Base-by-base conservation (phyloP, 2,329 filamentous ascomycete genomes). In the Drechslerella dactyloides region DNA sequence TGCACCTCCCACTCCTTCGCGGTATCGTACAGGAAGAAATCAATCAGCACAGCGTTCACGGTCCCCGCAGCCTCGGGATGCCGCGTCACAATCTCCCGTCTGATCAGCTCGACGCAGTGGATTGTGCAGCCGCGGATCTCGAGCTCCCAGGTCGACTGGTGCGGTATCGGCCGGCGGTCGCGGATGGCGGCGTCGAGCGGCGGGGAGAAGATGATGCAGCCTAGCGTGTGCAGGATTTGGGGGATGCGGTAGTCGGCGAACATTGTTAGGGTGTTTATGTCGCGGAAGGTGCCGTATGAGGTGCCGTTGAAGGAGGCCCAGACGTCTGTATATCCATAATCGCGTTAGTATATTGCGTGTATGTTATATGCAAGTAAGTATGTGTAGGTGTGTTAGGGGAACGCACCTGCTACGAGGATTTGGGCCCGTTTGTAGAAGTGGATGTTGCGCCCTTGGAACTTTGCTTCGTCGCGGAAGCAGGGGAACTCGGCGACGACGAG, bases 221-320 rank as follows among this genome's bases (percentile, higher is more conserved):
- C 90, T 50, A 97, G 83, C 8, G 87, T 87, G 76, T 93, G 87
- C 35, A 99, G 85, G 76, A 97, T 94, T 81, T 99, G 94, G 13
- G 96, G 96, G 60, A 99, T 89, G 48, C 94, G 89, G 78, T 99
- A 99, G 81, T 99, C 94, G 78, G 94, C 93, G 82, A 99, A 99
- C 89, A 97, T 97, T 72, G 94, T 99, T 77, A 99, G 89, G 79
- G 92, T 91, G 81, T 94, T 89, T 76, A 99, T 96, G 78, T 99
- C 94, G 65, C 86, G 78, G 79, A 99, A 99, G 27, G 85, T 82
- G 33, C 94, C 96, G 77, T 88, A 93, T 24, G 85, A 84, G 75
- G 89, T 83, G 51, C 91, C 92, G 59, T 93, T 86, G 79, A 97
- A 97, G 74, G 92, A 96, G 3, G 94, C 96, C 96, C 96, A 99